Base-by-base conservation (phyloP, 2,329 filamentous ascomycete species). In the Sphaerulina vaccinii region DNA sequence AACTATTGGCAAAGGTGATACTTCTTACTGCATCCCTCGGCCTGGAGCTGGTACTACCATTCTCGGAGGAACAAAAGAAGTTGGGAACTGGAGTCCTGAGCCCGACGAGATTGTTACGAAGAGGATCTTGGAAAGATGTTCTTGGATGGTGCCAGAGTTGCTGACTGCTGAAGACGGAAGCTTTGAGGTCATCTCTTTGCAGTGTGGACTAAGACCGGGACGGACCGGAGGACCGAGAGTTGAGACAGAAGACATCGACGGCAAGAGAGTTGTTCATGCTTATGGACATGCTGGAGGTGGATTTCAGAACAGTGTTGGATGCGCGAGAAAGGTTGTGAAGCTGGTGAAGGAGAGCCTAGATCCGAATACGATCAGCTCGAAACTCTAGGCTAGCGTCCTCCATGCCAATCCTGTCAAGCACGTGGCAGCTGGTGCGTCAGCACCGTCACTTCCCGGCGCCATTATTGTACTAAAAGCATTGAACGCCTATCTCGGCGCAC, bases 221-320 rank as follows among this genome's bases (percentile, higher is more conserved):
- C 68, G 74, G 60, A 63, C 62, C 37, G 73, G 73, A 5, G 74
- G 73, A 1, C 62, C 69, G 49, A 72, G 74, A 57, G 62, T 75
- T 11, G 74, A 76, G 61, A 54, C 62, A 38, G 73, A 76, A 55
- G 61, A 58, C 18, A 62, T 66, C 10, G 64, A 59, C 3, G 57
- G 56, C 11, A 63, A 58, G 59, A 62, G 57, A 48, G 65, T 76
- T 8, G 69, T 76, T 32, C 75, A 77, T 70, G 64, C 68, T 45
- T 78, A 77, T 70, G 75, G 75, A 10, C 73, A 77, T 70, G 70
- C 68, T 18, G 74, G 73, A 2, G 74, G 69, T 36, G 75, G 75
- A 48, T 74, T 65, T 58, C 67, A 69, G 58, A 67, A 68, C 41
- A 66, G 63, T 13, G 49, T 67, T 13, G 66, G 66, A 5, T 49